Evolutionary conservation across 495 filamentous ascomycete species (phyloP).

Genomic region (Peziza echinospora): DNA sequence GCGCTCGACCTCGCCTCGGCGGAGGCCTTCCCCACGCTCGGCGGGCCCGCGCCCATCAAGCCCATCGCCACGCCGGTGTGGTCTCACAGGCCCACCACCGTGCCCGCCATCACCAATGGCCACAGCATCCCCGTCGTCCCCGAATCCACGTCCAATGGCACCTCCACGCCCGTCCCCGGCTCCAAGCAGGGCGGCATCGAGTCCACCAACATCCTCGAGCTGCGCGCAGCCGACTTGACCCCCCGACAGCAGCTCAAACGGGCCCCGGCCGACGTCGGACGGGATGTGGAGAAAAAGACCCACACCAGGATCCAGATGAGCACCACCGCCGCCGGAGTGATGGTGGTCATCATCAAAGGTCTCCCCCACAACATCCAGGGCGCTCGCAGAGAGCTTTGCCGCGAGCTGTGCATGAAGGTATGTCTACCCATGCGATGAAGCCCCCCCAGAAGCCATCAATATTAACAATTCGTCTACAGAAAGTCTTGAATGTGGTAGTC

Average conservation of each 20-base stretch:
- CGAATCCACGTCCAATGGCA: constrained; percentile 28
- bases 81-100: constrained; percentile 24
- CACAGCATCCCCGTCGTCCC: too few species aligned
- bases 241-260: constrained; percentile 53
- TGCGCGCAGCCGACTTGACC: constrained; percentile 48
- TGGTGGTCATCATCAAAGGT: constrained; percentile 64
- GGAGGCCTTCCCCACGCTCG: constrained; percentile 73
- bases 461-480: too few species aligned
- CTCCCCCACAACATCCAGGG: constrained; percentile 46
- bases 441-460: too few species aligned
- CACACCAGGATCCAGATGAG: constrained; percentile 63
- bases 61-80: constrained; percentile 42
- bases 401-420: constrained; percentile 69
- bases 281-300: constrained; percentile 72
- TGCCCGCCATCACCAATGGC: too few species aligned
- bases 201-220: constrained; percentile 37
- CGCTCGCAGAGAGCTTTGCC: constrained; percentile 66
- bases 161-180: constrained; percentile 25
- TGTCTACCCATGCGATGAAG: too few species aligned
- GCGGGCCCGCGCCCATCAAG: constrained; percentile 38
- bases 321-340: constrained; percentile 37
- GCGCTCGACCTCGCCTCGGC: constrained; percentile 61
- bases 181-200: constrained; percentile 11
- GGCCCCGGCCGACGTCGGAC: constrained; percentile 59
- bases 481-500: too few species aligned